A percentile compares a stretch with the other conserved stretches of the same genome.
Conservation (phyloP, 805 yeast genomes). For the Wickerhamomyces rabaulensis region DNA sequence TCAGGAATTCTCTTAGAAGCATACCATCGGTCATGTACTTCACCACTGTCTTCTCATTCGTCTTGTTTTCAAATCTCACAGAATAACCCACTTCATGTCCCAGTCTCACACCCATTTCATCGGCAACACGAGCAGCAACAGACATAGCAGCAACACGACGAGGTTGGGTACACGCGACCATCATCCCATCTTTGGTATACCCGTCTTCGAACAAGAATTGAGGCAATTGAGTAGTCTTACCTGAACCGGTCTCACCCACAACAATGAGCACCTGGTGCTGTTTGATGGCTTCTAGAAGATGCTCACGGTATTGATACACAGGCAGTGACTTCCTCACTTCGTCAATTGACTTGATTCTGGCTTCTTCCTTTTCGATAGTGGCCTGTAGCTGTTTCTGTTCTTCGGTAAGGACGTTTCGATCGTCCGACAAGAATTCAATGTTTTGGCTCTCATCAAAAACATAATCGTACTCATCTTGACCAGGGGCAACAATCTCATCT, state of each 20-base stretch:
- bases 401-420: constrained; percentile 14
- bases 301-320: constrained; percentile 57
- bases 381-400: constrained; percentile 33
- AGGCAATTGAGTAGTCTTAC: constrained; percentile 91
- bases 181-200: constrained; percentile 51
- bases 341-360: constrained; percentile 25
- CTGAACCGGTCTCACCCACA: constrained; percentile 90
- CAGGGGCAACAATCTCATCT: constrained; percentile 38
- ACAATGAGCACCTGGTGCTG: constrained; percentile 65
- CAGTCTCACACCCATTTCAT: constrained; percentile 75
- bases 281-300: constrained; percentile 53
- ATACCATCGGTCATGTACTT: constrained; percentile 97
- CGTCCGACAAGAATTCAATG: constrained; percentile 45
- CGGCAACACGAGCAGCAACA: constrained; percentile 88
- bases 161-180: constrained; percentile 88
- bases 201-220: constrained; percentile 85
- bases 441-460: constrained; percentile 68
- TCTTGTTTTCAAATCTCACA: constrained; percentile 79
- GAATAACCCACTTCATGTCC: constrained; percentile 89
- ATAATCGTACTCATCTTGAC: constrained; percentile 56
- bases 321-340: constrained; percentile 65
- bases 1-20: constrained; percentile 76
- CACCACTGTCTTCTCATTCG: constrained; percentile 58
- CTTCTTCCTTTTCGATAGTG: constrained; percentile 26
- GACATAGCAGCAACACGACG: constrained; percentile 92